Base-by-base conservation (phyloP, 805 yeast genomes). In the Wickerhamomyces chambardii region DNA sequence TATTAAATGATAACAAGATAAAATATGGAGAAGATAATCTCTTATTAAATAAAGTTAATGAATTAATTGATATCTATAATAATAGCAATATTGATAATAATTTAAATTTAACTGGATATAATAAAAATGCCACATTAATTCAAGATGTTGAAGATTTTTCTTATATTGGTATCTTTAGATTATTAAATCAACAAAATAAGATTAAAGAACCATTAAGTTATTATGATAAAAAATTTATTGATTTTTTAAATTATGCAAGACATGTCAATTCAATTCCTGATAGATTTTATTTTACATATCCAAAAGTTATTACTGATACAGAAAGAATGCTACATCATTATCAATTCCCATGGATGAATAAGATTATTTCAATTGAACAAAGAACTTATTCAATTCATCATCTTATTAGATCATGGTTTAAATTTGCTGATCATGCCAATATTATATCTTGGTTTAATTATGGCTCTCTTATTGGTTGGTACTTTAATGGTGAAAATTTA, bases 401-500 rank as follows among this genome's bases (percentile, higher is more conserved):
- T 30, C 10, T 21, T 4, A 30, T 30, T 15, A 30, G 32, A 30
- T 22, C 32, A 15, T 30, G 32, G 32, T 30, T 30, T 12, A 30
- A 30, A 22, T 30, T 30, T 16, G 32, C 32, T 11, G 32, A 21
- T 15, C 24, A 30, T 30, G 32, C 32, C 8, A 17, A 22, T 11
- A 15, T 30, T 15, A 19, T 30, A 15, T 22, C 32, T 15, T 30
- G 32, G 32, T 30, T 30, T 9, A 30, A 25, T 21, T 30, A 30
- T 22, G 32, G 32, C 7, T 22, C 21, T 16, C 16, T 30, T 11
- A 21, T 21, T 14, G 32, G 32, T 22, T 31, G 68, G 68, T 72
- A 67, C 51, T 72, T 76, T 74, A 64, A 70, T 46, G 74, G 72
- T 0, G 40, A 65, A 32, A 56, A 63, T 21, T 70, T 73, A 39